A percentile compares a stretch with the other conserved stretches of the same genome.
Conservation (phyloP, 2,329 filamentous ascomycete species). For the Epichloe brachyelytri region DNA sequence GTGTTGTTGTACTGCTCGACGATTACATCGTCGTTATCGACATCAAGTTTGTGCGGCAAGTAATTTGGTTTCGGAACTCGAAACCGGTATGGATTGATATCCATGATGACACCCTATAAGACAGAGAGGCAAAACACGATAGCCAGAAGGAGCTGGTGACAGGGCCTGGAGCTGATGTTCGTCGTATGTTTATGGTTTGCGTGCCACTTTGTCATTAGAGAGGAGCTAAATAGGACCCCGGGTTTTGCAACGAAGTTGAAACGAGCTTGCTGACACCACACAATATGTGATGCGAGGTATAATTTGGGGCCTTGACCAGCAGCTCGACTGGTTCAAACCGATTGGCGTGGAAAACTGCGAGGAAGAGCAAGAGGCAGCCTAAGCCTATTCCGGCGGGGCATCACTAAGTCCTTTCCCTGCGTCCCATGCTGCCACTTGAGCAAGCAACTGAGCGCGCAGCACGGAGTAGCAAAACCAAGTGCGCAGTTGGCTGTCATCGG, state of each 20-base stretch:
- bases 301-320: neutral
- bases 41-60: slow-evolving; percentile 39
- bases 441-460: too few relatives aligned
- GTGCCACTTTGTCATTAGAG: neutral
- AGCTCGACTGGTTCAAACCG: neutral
- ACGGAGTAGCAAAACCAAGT: too few relatives aligned
- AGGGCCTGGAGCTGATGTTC: neutral
- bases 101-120: slow-evolving; percentile 12
- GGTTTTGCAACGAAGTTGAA: neutral
- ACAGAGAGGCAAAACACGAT: neutral
- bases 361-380: neutral
- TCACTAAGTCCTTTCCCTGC: too few relatives aligned
- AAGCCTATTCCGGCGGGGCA: neutral
- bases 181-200: neutral
- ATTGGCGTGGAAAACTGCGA: neutral
- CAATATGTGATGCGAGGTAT: too few relatives aligned
- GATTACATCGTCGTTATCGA: slow-evolving; percentile 36
- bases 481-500: neutral
- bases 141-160: neutral
- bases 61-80: slow-evolving; percentile 47
- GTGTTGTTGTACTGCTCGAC: slow-evolving; percentile 37
- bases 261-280: neutral
- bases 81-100: slow-evolving; percentile 36
- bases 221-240: neutral
- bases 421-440: too few relatives aligned